Percentiles rank a stretch among this genome's conserved stretches.
Conservation (phyloP, 345 rosid species). For the Salix exigua region DNA sequence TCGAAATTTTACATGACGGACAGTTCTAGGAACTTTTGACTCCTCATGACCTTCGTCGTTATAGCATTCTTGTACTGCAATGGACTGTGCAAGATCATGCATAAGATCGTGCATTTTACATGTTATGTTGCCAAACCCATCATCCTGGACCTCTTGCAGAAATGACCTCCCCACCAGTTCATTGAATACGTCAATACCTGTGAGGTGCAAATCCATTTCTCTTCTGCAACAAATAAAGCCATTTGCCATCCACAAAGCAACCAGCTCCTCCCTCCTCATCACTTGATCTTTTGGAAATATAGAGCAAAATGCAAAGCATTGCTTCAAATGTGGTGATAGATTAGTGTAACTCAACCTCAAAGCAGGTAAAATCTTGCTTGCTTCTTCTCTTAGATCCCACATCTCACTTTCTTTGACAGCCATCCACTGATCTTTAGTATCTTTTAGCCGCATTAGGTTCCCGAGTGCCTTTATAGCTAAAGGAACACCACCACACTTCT, state of each 20-base stretch:
- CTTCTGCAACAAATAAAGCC: constrained; percentile 6
- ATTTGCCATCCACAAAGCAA: constrained; percentile 31
- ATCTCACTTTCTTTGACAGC: constrained; percentile 10
- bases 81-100: constrained; percentile 17
- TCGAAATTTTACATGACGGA: too few species aligned
- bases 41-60: too few species aligned
- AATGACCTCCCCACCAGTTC: constrained; percentile 18
- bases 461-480: constrained; percentile 11
- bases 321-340: background rate
- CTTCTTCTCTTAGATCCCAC: constrained; percentile 8
- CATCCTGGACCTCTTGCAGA: constrained; percentile 2
- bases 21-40: too few species aligned
- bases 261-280: background rate
- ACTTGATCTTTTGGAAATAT: background rate
- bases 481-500: constrained; percentile 19
- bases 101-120: constrained; percentile 30
- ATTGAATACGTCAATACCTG: constrained; percentile 12
- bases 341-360: constrained; percentile 7
- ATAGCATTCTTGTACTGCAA: background rate
- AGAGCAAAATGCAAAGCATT: constrained; percentile 8
- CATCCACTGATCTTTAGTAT: constrained; percentile 2
- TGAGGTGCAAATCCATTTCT: background rate
- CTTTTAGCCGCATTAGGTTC: constrained; percentile 7
- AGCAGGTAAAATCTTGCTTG: background rate
- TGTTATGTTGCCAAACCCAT: background rate